These are phyloP conservation scores for Psilocybe cyanescens DNA, from an alignment of 768 basidiomycete species.

Conservation along the genomic window DNA sequence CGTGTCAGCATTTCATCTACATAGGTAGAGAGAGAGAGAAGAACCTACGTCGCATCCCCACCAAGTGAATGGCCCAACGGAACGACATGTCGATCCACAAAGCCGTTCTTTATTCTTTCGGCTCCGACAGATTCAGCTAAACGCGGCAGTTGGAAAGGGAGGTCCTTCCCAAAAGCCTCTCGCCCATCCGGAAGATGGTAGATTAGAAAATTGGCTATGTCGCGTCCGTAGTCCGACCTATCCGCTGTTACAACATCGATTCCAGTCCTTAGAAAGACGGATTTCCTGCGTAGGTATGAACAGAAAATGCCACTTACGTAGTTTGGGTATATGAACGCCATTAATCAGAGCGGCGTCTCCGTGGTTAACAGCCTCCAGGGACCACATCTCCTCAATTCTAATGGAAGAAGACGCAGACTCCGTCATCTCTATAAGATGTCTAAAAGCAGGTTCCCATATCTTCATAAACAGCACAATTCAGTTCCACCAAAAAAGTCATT, in stretches of 20 bases:
- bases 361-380: conserved; percentile 27
- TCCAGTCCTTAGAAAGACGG: neutral
- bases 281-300: neutral
- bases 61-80: conserved; percentile 30
- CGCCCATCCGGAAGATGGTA: conserved; percentile 23
- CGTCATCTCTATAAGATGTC: conserved; percentile 25
- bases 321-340: conserved; percentile 22
- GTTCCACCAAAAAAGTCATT: too few relatives aligned
- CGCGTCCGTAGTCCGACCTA: conserved; percentile 29
- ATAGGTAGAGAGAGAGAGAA: neutral
- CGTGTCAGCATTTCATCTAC: neutral
- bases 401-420: conserved; percentile 19
- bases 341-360: conserved; percentile 30
- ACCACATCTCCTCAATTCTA: conserved; percentile 30
- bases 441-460: conserved; percentile 28
- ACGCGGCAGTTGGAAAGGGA: conserved; percentile 16
- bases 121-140: conserved; percentile 4
- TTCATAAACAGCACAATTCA: conserved; percentile 1
- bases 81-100: conserved; percentile 19
- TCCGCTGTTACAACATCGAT: conserved; percentile 19
- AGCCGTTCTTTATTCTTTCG: conserved; percentile 19
- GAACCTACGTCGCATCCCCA: conserved; percentile 24
- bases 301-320: conserved; percentile 13
- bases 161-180: conserved; percentile 18
- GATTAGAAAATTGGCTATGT: conserved; percentile 29